Evolutionary conservation across 495 filamentous ascomycete species (phyloP), one percentile per base, ranked within the genome.

Genomic region (Penicillium nucicola): DNA sequence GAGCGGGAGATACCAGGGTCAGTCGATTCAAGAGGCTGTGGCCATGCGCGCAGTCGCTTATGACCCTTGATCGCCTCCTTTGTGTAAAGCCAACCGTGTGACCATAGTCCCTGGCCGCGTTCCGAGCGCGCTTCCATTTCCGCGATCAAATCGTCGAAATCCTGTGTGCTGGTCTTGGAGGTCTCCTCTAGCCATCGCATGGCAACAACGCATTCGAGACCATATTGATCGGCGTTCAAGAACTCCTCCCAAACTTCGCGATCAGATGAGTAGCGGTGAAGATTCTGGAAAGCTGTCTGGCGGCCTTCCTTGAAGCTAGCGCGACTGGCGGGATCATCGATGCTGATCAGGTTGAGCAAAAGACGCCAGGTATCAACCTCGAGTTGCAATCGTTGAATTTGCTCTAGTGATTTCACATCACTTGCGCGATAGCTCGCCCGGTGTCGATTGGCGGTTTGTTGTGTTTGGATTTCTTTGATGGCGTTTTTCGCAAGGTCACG

Each of bases 351-450:
- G 33, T 82, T 81, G 19, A 82, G 79, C 22, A 97, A 69, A 9
- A 98, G 75, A 47, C 90, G 84, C 93, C 93, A 97, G 14, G 89
- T 93, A 56, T 93, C 89, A 45, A 85, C 82, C 65, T 91, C 88
- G 38, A 84, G 55, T 60, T 89, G 77, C 78, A 86, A 81, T 42
- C 79, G 70, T 41, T 76, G 70, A 25, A 87, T 58, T 38, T 92
- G 86, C 40, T 84, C 77, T 33, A 82, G 74, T 39, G 66, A 55
- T 34, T 67, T 66, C 53, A 59, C 58, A 49, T 58, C 25, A 62
- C 56, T 56, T 60, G 62, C 56, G 49, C 56, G 57, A 56, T 61
- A 56, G 46, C 62, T 61, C 35, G 56, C 18, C 48, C 67, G 74
- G 9, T 71, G 68, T 19, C 66, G 63, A 28, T 69, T 67, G 36